Conservation (phyloP, 352 stramenopile genomes). For the Globisporangium splendens region DNA sequence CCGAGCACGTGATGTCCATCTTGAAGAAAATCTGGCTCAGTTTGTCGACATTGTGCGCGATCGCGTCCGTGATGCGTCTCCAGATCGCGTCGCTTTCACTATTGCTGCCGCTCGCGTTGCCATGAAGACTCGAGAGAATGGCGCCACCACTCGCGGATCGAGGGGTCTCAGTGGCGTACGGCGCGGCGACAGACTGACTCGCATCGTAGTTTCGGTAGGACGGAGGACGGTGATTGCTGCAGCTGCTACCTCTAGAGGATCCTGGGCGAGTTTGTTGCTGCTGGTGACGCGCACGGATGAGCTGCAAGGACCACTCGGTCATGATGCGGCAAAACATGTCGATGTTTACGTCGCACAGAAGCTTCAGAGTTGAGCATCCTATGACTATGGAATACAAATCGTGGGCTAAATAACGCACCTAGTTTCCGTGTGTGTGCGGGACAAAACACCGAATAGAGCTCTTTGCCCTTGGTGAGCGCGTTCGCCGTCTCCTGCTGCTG, state of each 20-base stretch:
- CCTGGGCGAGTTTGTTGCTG: constrained; percentile 19
- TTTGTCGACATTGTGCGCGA: constrained; percentile 57
- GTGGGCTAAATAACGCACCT: constrained; percentile 15
- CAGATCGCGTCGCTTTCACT: constrained; percentile 52
- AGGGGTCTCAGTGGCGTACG: constrained; percentile 41
- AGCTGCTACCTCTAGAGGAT: constrained; percentile 6
- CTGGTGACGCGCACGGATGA: constrained; percentile 44
- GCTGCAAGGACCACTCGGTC: constrained; percentile 67
- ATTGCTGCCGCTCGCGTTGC: neutral
- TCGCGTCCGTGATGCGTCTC: constrained; percentile 47
- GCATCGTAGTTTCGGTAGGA: constrained; percentile 8
- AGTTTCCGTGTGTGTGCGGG: constrained; percentile 62
- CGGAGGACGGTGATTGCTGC: neutral
- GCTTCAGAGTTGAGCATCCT: neutral
- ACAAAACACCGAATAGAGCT: constrained; percentile 73
- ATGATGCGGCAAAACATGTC: constrained; percentile 82
- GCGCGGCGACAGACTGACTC: constrained; percentile 29
- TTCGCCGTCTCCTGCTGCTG: constrained; percentile 13
- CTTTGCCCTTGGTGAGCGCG: constrained; percentile 22
- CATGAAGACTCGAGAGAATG: constrained; percentile 7
- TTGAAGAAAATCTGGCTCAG: constrained; percentile 74
- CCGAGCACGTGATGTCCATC: constrained; percentile 72
- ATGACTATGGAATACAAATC: neutral
- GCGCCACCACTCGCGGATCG: constrained; percentile 1
- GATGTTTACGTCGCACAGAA: constrained; percentile 38